phyloP scores from a whole-genome alignment of 202 grass and related monocot genomes.

The Eragrostis tef region DNA sequence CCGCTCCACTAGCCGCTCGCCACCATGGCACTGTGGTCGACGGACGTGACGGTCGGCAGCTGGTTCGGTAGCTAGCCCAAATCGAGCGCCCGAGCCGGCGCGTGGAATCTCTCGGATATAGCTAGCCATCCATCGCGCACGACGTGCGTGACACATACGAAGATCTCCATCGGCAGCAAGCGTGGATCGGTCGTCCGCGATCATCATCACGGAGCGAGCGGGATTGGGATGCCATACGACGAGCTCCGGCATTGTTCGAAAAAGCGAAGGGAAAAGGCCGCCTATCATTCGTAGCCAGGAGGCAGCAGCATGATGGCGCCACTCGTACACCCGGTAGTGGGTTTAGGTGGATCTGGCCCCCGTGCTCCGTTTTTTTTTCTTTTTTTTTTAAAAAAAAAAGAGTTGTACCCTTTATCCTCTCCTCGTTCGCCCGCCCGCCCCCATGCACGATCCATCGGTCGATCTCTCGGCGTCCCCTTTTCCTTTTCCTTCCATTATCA shows the following conservation, averaged over 20 bases:
- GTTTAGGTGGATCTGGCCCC: slow-evolving; percentile 31
- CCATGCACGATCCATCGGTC: background rate
- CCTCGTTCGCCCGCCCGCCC: background rate
- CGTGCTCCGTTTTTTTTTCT: background rate
- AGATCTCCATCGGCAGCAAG: background rate
- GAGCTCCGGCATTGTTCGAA: too few species aligned
- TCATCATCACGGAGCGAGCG: too few species aligned
- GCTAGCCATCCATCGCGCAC: too few species aligned
- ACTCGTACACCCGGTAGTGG: slow-evolving; percentile 13
- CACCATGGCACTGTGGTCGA: slow-evolving; percentile 58
- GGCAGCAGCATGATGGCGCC: slow-evolving; percentile 28
- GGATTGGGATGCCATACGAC: too few species aligned
- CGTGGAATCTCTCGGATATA: slow-evolving; percentile 31
- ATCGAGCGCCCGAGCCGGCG: background rate
- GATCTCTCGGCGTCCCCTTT: too few species aligned
- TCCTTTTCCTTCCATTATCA: background rate
- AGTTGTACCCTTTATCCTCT: background rate
- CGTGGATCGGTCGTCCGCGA: too few species aligned
- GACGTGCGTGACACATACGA: slow-evolving; percentile 35
- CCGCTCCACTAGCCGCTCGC: too few species aligned
- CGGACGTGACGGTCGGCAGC: slow-evolving; percentile 41
- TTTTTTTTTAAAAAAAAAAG: too few species aligned
- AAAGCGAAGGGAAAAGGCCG: background rate
- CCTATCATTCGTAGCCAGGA: slow-evolving; percentile 15
- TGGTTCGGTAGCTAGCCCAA: background rate